Evolutionary conservation across 257 asterid genomes (phyloP).

Genomic region (Nicotiana benthamiana): DNA sequence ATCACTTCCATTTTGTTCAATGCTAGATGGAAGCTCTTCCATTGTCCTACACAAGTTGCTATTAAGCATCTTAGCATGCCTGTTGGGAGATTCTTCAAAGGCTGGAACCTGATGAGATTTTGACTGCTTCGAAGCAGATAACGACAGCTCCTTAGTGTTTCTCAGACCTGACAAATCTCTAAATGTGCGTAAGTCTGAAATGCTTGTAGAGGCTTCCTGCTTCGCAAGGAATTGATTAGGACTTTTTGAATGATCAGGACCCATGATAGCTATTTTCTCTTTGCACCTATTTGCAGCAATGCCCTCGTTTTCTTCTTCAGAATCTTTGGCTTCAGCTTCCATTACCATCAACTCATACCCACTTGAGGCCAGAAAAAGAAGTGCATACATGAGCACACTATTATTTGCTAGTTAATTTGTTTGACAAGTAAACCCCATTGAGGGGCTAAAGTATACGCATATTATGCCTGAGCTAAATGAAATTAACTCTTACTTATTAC

Average conservation of each 20-base stretch:
- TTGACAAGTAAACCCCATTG: neutral
- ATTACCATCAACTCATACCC: slow-evolving; percentile 67
- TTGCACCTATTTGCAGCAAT: slow-evolving; percentile 19
- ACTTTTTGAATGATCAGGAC: slow-evolving; percentile 31
- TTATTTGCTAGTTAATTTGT: neutral
- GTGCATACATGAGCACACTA: neutral
- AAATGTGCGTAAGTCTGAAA: slow-evolving; percentile 19
- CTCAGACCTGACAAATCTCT: slow-evolving; percentile 22
- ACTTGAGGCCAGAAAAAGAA: slow-evolving; percentile 25
- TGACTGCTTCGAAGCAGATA: slow-evolving; percentile 31
- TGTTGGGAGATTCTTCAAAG: slow-evolving; percentile 20
- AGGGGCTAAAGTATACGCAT: neutral
- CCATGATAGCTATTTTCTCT: slow-evolving; percentile 23
- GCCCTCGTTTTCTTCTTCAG: slow-evolving; percentile 83
- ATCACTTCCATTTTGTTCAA: slow-evolving; percentile 24
- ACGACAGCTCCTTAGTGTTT: slow-evolving; percentile 15
- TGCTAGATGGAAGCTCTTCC: slow-evolving; percentile 20
- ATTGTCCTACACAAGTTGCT: slow-evolving; percentile 17
- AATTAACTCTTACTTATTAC: neutral
- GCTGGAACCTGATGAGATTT: slow-evolving; percentile 10
- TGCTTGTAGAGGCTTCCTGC: slow-evolving; percentile 18
- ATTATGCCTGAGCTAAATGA: neutral
- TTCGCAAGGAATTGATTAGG: slow-evolving; percentile 24
- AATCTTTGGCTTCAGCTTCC: slow-evolving; percentile 89
- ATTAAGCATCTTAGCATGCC: slow-evolving; percentile 21